Conservation (phyloP, 2,329 filamentous ascomycete species). For the Basipetospora chlamydospora region DNA sequence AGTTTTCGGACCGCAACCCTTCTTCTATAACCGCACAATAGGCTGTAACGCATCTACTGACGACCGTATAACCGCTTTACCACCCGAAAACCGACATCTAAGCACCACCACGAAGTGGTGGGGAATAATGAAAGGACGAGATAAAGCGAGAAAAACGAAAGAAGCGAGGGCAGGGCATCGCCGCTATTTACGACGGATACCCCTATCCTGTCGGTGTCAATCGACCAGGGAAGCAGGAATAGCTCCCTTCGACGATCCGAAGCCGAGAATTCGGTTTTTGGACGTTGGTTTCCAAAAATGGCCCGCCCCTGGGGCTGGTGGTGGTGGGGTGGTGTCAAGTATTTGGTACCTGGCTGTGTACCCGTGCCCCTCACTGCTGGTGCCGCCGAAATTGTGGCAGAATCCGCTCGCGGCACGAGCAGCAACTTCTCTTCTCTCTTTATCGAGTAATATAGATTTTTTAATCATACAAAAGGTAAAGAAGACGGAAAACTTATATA, state of each 20-base stretch:
- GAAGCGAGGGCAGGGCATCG: background rate
- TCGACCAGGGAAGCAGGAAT: background rate
- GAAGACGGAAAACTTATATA: too few species aligned
- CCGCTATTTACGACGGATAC: background rate
- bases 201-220: background rate
- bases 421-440: conserved; percentile 2
- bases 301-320: background rate
- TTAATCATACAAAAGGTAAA: too few species aligned
- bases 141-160: background rate
- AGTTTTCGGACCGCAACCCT: too few species aligned
- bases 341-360: conserved; percentile 3
- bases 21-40: too few species aligned
- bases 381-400: conserved; percentile 1
- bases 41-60: too few species aligned
- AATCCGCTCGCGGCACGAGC: background rate
- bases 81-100: too few species aligned
- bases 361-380: conserved; percentile 1
- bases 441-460: background rate
- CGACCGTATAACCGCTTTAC: too few species aligned
- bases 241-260: background rate
- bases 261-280: background rate
- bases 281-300: background rate
- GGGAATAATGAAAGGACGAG: background rate
- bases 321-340: background rate
- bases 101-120: too few species aligned